A percentile compares a stretch with the other conserved stretches of the same genome.
Conservation (phyloP, 106 monocot species). For the Allium fistulosum region DNA sequence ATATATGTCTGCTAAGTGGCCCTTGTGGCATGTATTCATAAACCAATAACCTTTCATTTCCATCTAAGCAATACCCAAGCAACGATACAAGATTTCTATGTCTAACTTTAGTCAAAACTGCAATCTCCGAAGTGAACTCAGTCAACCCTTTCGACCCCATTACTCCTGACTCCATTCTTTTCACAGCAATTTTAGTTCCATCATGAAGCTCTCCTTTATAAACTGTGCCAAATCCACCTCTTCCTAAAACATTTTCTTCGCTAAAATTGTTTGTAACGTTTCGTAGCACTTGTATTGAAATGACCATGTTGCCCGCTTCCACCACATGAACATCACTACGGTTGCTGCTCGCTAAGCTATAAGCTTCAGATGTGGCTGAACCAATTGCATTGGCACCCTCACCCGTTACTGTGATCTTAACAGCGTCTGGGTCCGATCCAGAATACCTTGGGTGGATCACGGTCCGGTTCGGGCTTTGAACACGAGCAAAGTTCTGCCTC, state of each 20-base stretch:
- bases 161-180: conserved; percentile 39
- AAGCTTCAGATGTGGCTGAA: conserved; percentile 18
- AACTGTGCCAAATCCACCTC: conserved; percentile 46
- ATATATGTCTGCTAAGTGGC: conserved; percentile 27
- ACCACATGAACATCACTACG: conserved; percentile 28
- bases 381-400: conserved; percentile 16
- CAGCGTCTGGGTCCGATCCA: conserved; percentile 28
- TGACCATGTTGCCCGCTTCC: conserved; percentile 37
- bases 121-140: conserved; percentile 45
- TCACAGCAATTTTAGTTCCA: conserved; percentile 46
- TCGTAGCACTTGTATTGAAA: conserved; percentile 35
- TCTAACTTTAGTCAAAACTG: conserved; percentile 42
- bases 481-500: conserved; percentile 17
- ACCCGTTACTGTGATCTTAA: conserved; percentile 44
- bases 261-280: conserved; percentile 37
- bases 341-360: conserved; percentile 26
- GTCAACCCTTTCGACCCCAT: conserved; percentile 37
- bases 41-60: conserved; percentile 40
- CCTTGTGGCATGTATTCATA: conserved; percentile 51
- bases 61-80: conserved; percentile 45
- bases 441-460: conserved; percentile 36
- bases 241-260: conserved; percentile 33
- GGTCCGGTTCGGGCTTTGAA: conserved; percentile 39
- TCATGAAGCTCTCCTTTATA: conserved; percentile 46
- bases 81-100: conserved; percentile 40